These are phyloP conservation scores for Spiromastix sp. DNA, from an alignment of 2,329 filamentous ascomycete species.

Conservation along the genomic window DNA sequence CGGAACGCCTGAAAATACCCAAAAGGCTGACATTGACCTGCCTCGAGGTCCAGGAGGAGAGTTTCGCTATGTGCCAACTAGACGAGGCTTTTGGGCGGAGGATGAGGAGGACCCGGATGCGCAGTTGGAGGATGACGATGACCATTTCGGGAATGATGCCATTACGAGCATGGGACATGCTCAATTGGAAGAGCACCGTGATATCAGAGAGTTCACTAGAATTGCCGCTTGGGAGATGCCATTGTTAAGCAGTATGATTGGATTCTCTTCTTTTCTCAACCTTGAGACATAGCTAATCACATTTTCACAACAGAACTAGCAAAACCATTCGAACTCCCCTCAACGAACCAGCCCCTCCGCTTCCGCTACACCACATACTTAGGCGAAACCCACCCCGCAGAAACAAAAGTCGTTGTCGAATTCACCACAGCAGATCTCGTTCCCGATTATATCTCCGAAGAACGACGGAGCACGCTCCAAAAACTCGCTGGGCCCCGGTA, in stretches of 20 bases:
- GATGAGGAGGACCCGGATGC: constrained; percentile 1
- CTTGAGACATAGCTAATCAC: neutral
- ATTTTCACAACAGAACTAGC: constrained; percentile 55
- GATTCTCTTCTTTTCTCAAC: constrained; percentile 1
- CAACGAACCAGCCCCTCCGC: constrained; percentile 58
- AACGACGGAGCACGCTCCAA: constrained; percentile 68
- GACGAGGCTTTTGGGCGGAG: no score
- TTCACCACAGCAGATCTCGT: constrained; percentile 65
- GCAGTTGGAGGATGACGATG: constrained; percentile 19
- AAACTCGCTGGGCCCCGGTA: constrained; percentile 80
- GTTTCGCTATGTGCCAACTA: no score
- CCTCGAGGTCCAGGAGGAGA: no score
- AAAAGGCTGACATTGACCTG: no score
- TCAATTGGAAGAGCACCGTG: constrained; percentile 79
- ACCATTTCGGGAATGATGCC: constrained; percentile 56
- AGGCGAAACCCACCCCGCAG: constrained; percentile 83
- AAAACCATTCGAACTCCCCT: constrained; percentile 67
- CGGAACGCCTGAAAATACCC: neutral
- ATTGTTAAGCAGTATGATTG: constrained; percentile 64
- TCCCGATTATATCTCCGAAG: constrained; percentile 47
- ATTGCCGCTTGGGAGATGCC: constrained; percentile 95
- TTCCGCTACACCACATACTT: constrained; percentile 97
- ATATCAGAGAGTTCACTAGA: constrained; percentile 78
- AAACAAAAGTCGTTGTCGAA: constrained; percentile 88
- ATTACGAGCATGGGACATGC: constrained; percentile 73